phyloP scores from a whole-genome alignment of 106 monocot genomes.

The Narthecium ossifragum region DNA sequence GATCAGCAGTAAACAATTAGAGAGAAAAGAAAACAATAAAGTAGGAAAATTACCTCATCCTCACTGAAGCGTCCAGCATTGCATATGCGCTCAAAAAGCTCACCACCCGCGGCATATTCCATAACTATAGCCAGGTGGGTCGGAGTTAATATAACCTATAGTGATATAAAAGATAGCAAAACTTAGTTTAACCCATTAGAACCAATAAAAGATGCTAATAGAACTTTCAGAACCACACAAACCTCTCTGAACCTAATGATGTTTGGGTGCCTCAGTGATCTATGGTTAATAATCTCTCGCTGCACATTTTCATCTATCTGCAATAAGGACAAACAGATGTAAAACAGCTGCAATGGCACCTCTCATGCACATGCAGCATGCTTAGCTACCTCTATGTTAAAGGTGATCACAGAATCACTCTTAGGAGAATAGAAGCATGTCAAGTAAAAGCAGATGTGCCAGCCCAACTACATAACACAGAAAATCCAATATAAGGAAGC shows the following conservation, averaged over 20 bases:
- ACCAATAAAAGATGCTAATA: too few species aligned
- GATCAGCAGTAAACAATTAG: conserved; percentile 1
- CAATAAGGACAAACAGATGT: not conserved
- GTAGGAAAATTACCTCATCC: conserved; percentile 28
- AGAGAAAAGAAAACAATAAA: not conserved
- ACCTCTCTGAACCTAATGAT: conserved; percentile 81
- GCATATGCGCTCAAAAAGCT: conserved; percentile 94
- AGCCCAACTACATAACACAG: too few species aligned
- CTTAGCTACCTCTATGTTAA: too few species aligned
- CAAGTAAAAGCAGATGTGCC: too few species aligned
- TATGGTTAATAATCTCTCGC: conserved; percentile 75
- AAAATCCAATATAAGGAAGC: too few species aligned
- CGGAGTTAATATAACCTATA: conserved; percentile 90
- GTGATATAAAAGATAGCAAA: too few species aligned
- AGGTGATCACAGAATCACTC: too few species aligned
- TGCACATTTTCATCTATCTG: conserved; percentile 81
- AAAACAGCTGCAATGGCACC: not conserved
- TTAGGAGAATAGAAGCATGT: too few species aligned
- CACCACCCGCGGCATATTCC: conserved; percentile 98
- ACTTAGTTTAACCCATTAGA: too few species aligned
- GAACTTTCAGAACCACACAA: not conserved
- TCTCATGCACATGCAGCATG: too few species aligned
- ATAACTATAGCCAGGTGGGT: conserved; percentile 98
- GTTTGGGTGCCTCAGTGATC: conserved; percentile 69
- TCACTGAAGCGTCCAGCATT: conserved; percentile 86